These are phyloP conservation scores for Talaromyces adpressus DNA, from an alignment of 495 filamentous ascomycete species.

Conservation along the genomic window DNA sequence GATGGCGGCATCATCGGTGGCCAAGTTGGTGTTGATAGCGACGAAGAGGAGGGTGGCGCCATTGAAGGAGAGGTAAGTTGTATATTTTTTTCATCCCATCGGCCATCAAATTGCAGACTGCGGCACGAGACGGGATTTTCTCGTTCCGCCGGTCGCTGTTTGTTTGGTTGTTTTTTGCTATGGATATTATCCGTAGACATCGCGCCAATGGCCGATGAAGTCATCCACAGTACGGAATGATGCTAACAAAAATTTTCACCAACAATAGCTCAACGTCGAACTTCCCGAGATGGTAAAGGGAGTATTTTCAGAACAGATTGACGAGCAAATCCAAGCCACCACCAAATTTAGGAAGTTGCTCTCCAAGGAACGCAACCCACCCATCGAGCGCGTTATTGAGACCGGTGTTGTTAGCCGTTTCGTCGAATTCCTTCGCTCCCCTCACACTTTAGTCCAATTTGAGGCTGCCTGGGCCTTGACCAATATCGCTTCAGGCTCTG, in stretches of 20 bases:
- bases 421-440: conserved; percentile 96
- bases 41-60: conserved; percentile 90
- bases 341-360: conserved; percentile 98
- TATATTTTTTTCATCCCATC: neutral
- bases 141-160: neutral
- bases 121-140: neutral
- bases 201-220: conserved; percentile 1
- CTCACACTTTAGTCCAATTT: conserved; percentile 97
- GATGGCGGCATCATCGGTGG: conserved; percentile 69
- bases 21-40: conserved; percentile 82
- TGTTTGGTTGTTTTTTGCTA: conserved; percentile 20
- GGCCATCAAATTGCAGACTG: neutral
- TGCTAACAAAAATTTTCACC: conserved; percentile 27
- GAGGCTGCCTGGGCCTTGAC: conserved; percentile 99
- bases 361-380: conserved; percentile 97
- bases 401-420: conserved; percentile 96
- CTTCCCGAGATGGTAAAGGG: conserved; percentile 96
- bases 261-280: conserved; percentile 82
- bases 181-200: conserved; percentile 16
- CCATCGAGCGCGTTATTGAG: conserved; percentile 98
- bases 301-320: conserved; percentile 98
- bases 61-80: conserved; percentile 91
- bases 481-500: conserved; percentile 97
- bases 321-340: conserved; percentile 95
- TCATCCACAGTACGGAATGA: conserved; percentile 4